Conservation (phyloP, 2,329 filamentous ascomycete species). For the Macrophomina pseudophaseolina region DNA sequence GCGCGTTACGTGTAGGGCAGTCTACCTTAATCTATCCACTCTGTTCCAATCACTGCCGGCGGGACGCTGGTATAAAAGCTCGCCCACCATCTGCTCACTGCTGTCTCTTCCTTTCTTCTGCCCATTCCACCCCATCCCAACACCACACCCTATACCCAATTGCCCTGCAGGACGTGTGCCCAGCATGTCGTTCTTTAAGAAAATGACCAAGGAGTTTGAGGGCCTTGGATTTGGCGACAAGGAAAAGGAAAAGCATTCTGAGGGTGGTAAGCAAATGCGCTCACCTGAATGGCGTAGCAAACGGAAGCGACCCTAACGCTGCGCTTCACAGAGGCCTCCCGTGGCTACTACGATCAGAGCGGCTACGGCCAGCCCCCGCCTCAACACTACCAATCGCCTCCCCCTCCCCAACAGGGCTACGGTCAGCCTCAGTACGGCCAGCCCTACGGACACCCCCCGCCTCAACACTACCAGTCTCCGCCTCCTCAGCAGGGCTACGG, state of each 20-base stretch:
- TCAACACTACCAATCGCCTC: slow-evolving; percentile 28
- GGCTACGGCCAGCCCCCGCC: slow-evolving; percentile 31
- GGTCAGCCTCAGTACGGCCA: slow-evolving; percentile 36
- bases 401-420: slow-evolving; percentile 30
- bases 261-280: slow-evolving; percentile 28
- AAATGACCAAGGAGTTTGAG: slow-evolving; percentile 52
- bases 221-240: slow-evolving; percentile 42
- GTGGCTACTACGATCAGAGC: slow-evolving; percentile 28
- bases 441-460: slow-evolving; percentile 33
- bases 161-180: background rate
- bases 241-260: slow-evolving; percentile 38
- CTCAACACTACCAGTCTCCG: slow-evolving; percentile 29
- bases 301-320: background rate
- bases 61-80: slow-evolving; percentile 6
- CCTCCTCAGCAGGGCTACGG: slow-evolving; percentile 32
- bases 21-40: background rate
- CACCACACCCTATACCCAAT: slow-evolving; percentile 3
- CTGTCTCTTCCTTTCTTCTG: slow-evolving; percentile 14
- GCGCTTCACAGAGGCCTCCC: slow-evolving; percentile 17
- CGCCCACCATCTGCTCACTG: background rate
- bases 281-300: background rate
- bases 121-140: background rate
- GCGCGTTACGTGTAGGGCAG: slow-evolving; percentile 15
- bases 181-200: slow-evolving; percentile 53
- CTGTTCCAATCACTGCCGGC: background rate